These are phyloP conservation scores for Trypanosoma platydactyli DNA, from an alignment of 208 protist genomes.

Conservation along the genomic window DNA sequence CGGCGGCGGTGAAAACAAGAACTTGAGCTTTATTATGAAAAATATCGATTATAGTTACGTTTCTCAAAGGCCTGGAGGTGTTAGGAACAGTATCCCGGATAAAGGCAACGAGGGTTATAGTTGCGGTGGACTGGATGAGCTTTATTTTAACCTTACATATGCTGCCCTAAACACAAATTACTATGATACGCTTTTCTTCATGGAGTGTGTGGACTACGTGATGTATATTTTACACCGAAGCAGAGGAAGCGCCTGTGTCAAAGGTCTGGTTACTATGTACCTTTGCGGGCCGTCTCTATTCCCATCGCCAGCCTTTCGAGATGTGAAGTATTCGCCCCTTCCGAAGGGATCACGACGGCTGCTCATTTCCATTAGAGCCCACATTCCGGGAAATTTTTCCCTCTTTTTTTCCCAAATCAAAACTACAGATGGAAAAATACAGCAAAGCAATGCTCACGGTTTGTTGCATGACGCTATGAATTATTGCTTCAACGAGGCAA, in stretches of 20 bases:
- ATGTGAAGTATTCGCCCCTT: slow-evolving; percentile 24
- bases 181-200: slow-evolving; percentile 29
- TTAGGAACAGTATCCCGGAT: too few relatives aligned
- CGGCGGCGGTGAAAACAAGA: too few relatives aligned
- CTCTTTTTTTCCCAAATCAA: neutral
- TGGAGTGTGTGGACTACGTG: slow-evolving; percentile 27
- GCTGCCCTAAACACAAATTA: slow-evolving; percentile 12
- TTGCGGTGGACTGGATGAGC: slow-evolving; percentile 11
- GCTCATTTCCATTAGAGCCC: slow-evolving; percentile 22
- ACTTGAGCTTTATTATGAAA: neutral
- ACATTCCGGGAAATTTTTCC: slow-evolving; percentile 21
- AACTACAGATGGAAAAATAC: neutral
- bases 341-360: slow-evolving; percentile 15
- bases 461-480: slow-evolving; percentile 9
- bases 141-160: slow-evolving; percentile 17
- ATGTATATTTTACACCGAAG: slow-evolving; percentile 9
- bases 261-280: slow-evolving; percentile 22
- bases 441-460: neutral
- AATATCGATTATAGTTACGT: too few relatives aligned
- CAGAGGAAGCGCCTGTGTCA: slow-evolving; percentile 7
- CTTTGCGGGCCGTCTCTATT: slow-evolving; percentile 19
- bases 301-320: neutral
- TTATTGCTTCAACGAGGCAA: slow-evolving; percentile 14
- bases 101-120: neutral
- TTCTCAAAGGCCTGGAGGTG: too few relatives aligned